phyloP scores from a whole-genome alignment of 2,329 filamentous ascomycete species.

The Ophiostoma pallidulum region DNA sequence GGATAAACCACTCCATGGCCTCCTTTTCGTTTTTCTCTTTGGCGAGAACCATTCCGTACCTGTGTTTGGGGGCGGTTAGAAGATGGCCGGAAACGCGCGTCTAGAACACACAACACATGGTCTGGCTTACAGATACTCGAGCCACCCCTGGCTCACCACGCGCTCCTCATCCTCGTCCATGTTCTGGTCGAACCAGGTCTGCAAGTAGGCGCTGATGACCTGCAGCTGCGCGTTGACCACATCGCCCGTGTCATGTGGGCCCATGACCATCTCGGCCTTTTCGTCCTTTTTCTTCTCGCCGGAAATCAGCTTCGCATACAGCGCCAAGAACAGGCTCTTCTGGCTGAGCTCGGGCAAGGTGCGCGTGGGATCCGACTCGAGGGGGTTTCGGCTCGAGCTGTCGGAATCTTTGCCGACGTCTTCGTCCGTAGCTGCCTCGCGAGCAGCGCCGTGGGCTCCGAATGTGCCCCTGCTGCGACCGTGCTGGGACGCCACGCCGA shows the following conservation, averaged over 20 bases:
- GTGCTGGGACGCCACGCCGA: no score
- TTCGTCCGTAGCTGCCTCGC: neutral
- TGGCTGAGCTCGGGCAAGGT: constrained; percentile 60
- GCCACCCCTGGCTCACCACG: constrained; percentile 72
- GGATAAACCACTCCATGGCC: constrained; percentile 78
- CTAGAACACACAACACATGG: no score
- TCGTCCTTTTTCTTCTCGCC: constrained; percentile 96
- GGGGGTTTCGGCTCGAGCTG: neutral
- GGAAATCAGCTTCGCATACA: constrained; percentile 87
- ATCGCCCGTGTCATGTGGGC: constrained; percentile 78
- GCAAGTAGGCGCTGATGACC: constrained; percentile 63
- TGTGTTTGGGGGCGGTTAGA: no score
- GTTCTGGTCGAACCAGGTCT: constrained; percentile 69
- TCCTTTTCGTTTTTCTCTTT: constrained; percentile 84
- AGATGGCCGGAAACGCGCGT: no score
- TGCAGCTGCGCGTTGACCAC: constrained; percentile 79
- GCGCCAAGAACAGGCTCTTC: constrained; percentile 80
- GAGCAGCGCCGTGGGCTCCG: neutral
- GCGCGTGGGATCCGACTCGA: constrained; percentile 15
- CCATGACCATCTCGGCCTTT: constrained; percentile 94
- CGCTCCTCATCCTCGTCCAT: constrained; percentile 49
- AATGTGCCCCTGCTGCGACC: neutral
- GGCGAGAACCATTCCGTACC: constrained; percentile 79
- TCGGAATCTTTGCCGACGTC: neutral
- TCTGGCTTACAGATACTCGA: constrained; percentile 73